phyloP scores from a whole-genome alignment of 1,284 basidiomycete species.

The Ceratobasidium sp. region DNA sequence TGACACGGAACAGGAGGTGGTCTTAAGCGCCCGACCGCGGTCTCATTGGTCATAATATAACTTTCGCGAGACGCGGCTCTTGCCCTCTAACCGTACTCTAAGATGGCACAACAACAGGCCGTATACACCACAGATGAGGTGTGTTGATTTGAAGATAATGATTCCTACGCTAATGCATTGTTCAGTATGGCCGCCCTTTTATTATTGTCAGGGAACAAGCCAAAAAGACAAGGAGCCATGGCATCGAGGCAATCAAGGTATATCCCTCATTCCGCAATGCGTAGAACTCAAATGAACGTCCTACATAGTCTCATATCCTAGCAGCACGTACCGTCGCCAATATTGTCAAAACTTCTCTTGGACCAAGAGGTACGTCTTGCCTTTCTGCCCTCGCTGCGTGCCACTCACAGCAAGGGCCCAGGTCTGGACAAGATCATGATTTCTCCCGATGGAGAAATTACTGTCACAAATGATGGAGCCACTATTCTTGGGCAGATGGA shows the following conservation, averaged over 20 bases:
- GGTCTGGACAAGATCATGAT: slow-evolving; percentile 99
- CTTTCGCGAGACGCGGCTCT: slow-evolving; percentile 43
- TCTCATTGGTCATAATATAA: slow-evolving; percentile 27
- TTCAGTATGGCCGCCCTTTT: slow-evolving; percentile 93
- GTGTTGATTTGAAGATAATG: slow-evolving; percentile 46
- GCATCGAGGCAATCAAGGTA: slow-evolving; percentile 96
- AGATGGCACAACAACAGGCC: slow-evolving; percentile 62
- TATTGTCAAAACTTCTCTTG: slow-evolving; percentile 94
- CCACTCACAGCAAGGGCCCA: slow-evolving; percentile 51
- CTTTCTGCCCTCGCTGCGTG: not conserved
- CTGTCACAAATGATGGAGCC: slow-evolving; percentile 98
- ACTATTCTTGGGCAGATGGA: slow-evolving; percentile 97
- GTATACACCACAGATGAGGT: slow-evolving; percentile 94
- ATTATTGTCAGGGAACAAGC: slow-evolving; percentile 97
- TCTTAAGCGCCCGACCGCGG: slow-evolving; percentile 37
- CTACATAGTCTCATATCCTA: slow-evolving; percentile 87
- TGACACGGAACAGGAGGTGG: not conserved
- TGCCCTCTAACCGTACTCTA: slow-evolving; percentile 39
- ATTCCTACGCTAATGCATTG: slow-evolving; percentile 3
- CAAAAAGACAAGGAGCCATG: slow-evolving; percentile 94
- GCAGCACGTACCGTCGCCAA: slow-evolving; percentile 93
- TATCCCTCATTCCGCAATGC: slow-evolving; percentile 46
- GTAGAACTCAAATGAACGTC: not conserved
- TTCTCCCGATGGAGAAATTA: slow-evolving; percentile 97
- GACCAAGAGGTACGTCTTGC: slow-evolving; percentile 77